Evolutionary conservation across 306 rosid genomes (phyloP).

Genomic region (Quercus aquifolioides): DNA sequence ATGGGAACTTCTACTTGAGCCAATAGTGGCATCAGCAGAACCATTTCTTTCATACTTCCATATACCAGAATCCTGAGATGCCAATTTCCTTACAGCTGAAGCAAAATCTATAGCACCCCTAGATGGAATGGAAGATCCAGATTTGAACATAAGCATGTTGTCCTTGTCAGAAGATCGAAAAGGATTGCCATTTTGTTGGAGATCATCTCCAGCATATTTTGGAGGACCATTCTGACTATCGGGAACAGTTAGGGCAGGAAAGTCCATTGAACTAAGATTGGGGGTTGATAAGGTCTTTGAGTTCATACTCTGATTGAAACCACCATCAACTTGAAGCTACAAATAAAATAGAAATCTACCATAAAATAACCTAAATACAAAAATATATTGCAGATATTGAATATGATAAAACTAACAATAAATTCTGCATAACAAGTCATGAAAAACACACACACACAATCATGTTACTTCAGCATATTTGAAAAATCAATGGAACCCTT

Average conservation of each 20-base stretch:
- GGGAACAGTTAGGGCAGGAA: constrained; percentile 70
- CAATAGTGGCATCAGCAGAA: constrained; percentile 65
- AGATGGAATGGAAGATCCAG: constrained; percentile 63
- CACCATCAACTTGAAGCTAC: constrained; percentile 93
- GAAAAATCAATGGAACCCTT: background rate
- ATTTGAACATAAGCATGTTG: constrained; percentile 62
- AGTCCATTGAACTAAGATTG: constrained; percentile 76
- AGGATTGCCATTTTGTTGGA: constrained; percentile 61
- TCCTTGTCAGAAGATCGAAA: constrained; percentile 69
- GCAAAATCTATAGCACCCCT: constrained; percentile 84
- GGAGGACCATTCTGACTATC: constrained; percentile 52
- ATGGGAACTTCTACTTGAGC: constrained; percentile 81
- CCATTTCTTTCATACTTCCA: constrained; percentile 86
- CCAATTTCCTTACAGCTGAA: constrained; percentile 90
- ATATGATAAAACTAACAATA: constrained; percentile 11
- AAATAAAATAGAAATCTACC: constrained; percentile 24
- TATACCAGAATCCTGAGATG: constrained; percentile 83
- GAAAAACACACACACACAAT: background rate
- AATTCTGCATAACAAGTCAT: constrained; percentile 5
- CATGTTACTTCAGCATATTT: constrained; percentile 4
- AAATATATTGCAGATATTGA: background rate
- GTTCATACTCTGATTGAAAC: constrained; percentile 63
- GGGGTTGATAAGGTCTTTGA: constrained; percentile 71
- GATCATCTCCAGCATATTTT: constrained; percentile 62
- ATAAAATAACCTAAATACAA: background rate